Conservation (phyloP, 225 moss, liverwort and hornwort species). For the Ulota crispa region DNA sequence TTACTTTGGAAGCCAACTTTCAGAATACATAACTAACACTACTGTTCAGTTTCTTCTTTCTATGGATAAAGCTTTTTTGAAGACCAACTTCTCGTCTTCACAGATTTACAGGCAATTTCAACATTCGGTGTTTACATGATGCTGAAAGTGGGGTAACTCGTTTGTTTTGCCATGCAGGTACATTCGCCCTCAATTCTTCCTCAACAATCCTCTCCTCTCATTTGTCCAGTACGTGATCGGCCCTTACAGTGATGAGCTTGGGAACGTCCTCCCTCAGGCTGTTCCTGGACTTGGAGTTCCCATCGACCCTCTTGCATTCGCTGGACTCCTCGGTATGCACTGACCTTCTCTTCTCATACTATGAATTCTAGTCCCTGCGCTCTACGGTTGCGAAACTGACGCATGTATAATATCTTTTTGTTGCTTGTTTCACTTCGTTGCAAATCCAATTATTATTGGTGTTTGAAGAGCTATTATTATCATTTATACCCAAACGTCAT, state of each 20-base stretch:
- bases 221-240: conserved; percentile 94
- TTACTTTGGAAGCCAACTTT: not conserved
- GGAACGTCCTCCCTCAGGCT: conserved; percentile 96
- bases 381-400: not conserved
- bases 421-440: not conserved
- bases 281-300: conserved; percentile 94
- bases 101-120: not conserved
- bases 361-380: not conserved
- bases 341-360: conserved; percentile 5
- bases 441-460: not conserved
- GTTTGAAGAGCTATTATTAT: not conserved
- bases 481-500: not conserved
- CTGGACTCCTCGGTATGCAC: conserved; percentile 80
- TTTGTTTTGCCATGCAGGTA: conserved; percentile 49
- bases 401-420: not conserved
- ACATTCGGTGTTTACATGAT: not conserved
- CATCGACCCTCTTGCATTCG: conserved; percentile 94
- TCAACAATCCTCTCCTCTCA: conserved; percentile 87
- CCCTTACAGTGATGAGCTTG: conserved; percentile 91
- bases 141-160: not conserved
- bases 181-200: conserved; percentile 91
- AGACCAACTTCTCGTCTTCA: not conserved
- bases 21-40: too few relatives aligned
- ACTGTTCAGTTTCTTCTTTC: not conserved
- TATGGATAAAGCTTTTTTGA: not conserved